Conservation (phyloP, 2,329 filamentous ascomycete genomes). For the Trichophyton rubrum region DNA sequence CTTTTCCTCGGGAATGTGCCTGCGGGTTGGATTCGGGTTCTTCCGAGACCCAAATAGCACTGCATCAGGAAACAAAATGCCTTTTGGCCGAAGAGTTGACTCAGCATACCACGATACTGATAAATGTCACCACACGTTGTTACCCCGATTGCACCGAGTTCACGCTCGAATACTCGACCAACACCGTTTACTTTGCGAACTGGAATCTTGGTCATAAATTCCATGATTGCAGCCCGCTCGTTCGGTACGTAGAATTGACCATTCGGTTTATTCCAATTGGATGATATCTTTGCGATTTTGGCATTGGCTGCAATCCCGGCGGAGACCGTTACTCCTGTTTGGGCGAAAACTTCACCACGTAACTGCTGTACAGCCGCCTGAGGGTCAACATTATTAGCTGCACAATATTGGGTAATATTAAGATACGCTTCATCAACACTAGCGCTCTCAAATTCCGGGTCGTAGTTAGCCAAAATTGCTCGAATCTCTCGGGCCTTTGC, state of each 20-base stretch:
- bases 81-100: constrained; percentile 79
- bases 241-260: constrained; percentile 70
- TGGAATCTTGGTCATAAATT: constrained; percentile 71
- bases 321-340: constrained; percentile 74
- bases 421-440: constrained; percentile 95
- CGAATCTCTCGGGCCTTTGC: constrained; percentile 83
- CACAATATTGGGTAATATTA: constrained; percentile 82
- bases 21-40: constrained; percentile 71
- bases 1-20: constrained; percentile 88
- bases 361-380: constrained; percentile 66
- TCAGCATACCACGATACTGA: constrained; percentile 57
- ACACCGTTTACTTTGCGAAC: constrained; percentile 89
- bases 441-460: constrained; percentile 79
- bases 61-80: constrained; percentile 74
- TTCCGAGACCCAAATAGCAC: constrained; percentile 73
- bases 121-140: constrained; percentile 85
- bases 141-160: constrained; percentile 76
- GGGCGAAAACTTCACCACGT: constrained; percentile 61
- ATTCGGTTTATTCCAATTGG: constrained; percentile 92
- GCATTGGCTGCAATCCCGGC: constrained; percentile 91
- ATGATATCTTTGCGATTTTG: constrained; percentile 87
- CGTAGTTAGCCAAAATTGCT: constrained; percentile 71
- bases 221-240: constrained; percentile 62
- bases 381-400: constrained; percentile 52
- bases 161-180: constrained; percentile 84